A percentile compares a stretch with the other conserved stretches of the same genome.
These are phyloP conservation scores for Wickerhamomyces queroliae DNA, from an alignment of 805 yeast genomes.

Conservation along the genomic window DNA sequence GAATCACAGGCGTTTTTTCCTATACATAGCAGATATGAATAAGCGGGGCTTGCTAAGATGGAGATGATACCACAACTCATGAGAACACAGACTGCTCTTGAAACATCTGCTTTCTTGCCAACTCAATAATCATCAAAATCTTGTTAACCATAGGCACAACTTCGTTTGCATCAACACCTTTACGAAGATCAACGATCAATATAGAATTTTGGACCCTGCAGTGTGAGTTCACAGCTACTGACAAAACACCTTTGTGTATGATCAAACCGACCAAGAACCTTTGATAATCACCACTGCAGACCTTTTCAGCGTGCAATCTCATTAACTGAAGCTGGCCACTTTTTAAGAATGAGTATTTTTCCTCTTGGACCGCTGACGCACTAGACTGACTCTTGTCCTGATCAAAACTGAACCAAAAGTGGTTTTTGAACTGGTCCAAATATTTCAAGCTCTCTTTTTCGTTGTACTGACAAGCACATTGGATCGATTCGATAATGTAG, in stretches of 20 bases:
- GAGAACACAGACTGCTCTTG: neutral
- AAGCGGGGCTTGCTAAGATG: neutral
- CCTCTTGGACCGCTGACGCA: neutral
- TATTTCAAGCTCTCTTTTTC: neutral
- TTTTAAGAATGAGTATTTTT: too few species aligned
- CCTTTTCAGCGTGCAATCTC: neutral
- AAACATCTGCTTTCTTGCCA: conserved; percentile 1
- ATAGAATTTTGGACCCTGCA: neutral
- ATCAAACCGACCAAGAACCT: neutral
- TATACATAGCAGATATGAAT: neutral
- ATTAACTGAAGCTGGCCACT: too few species aligned
- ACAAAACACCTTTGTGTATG: neutral
- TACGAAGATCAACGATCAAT: neutral
- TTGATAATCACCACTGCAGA: neutral
- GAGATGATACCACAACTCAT: neutral
- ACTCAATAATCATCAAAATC: neutral
- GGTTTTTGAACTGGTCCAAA: neutral
- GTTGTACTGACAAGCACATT: neutral
- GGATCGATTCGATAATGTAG: neutral
- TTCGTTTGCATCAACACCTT: neutral
- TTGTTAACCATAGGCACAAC: neutral
- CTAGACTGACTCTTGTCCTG: neutral
- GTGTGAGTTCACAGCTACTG: neutral
- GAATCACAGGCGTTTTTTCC: too few species aligned
- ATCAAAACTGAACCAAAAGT: neutral